These are phyloP conservation scores for Salvia rosmarinus DNA, from an alignment of 257 asterid species.

Conservation along the genomic window DNA sequence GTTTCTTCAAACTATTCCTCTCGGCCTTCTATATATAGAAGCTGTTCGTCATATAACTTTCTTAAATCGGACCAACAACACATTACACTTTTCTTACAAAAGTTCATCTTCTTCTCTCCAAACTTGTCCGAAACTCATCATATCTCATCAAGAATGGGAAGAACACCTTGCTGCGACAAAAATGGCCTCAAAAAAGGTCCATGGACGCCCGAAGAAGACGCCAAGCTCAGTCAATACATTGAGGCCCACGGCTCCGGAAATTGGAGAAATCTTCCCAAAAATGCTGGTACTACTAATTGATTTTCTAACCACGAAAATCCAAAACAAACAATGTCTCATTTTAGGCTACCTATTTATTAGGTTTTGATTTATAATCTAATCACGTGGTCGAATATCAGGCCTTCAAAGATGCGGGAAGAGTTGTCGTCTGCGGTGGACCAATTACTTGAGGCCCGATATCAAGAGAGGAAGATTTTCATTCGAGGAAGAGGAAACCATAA, in stretches of 20 bases:
- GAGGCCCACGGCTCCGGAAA: conserved; percentile 70
- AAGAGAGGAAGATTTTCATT: conserved; percentile 83
- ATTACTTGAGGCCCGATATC: conserved; percentile 80
- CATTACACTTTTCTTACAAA: too few relatives aligned
- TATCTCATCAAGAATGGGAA: conserved; percentile 56
- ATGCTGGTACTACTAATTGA: too few relatives aligned
- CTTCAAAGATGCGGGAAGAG: conserved; percentile 84
- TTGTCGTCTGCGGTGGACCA: conserved; percentile 84
- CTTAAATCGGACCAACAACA: too few relatives aligned
- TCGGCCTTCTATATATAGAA: conserved; percentile 56
- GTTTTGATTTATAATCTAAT: too few relatives aligned
- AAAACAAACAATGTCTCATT: too few relatives aligned
- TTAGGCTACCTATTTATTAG: too few relatives aligned
- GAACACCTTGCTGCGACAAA: conserved; percentile 84
- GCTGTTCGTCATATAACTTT: too few relatives aligned
- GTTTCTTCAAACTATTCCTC: conserved; percentile 13
- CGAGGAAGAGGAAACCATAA: conserved; percentile 83
- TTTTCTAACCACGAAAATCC: too few relatives aligned
- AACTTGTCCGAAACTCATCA: not conserved
- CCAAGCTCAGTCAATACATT: conserved; percentile 58
- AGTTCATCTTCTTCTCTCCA: not conserved
- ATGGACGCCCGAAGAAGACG: too few relatives aligned
- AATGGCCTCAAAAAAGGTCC: too few relatives aligned
- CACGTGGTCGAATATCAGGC: too few relatives aligned
- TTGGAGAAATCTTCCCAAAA: conserved; percentile 78